phyloP scores from a whole-genome alignment of 2,329 filamentous ascomycete species.

The Colletotrichum gigasporum region DNA sequence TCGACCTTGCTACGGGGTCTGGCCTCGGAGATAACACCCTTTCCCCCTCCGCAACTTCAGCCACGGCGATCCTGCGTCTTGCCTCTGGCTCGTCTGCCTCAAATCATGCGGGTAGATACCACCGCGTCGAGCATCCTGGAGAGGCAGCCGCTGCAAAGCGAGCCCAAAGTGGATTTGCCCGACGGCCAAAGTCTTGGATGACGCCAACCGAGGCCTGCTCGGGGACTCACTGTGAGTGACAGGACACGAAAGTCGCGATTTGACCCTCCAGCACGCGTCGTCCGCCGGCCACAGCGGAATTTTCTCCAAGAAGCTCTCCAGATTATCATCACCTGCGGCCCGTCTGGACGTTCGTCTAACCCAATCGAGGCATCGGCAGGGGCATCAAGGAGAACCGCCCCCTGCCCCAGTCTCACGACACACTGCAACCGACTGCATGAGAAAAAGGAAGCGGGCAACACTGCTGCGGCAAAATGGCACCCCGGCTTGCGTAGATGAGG shows the following conservation, averaged over 20 bases:
- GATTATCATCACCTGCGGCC: background rate
- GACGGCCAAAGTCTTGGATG: conserved; percentile 13
- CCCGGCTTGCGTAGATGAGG: conserved; percentile 26
- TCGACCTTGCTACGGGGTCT: background rate
- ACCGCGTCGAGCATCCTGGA: background rate
- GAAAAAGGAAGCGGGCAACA: conserved; percentile 23
- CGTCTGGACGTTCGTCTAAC: conserved; percentile 3
- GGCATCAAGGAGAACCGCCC: conserved; percentile 9
- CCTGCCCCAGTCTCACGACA: conserved; percentile 21
- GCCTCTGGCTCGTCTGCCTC: background rate
- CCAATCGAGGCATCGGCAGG: conserved; percentile 6
- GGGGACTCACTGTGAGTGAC: background rate
- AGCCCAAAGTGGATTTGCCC: conserved; percentile 19
- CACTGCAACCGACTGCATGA: conserved; percentile 16
- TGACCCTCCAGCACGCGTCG: background rate
- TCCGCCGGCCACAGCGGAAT: background rate
- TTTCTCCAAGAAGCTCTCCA: background rate
- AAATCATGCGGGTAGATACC: background rate
- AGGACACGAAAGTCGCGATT: background rate
- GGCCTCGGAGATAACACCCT: background rate
- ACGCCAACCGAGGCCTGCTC: conserved; percentile 19
- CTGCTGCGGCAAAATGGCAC: conserved; percentile 22
- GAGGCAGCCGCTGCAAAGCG: conserved; percentile 7
- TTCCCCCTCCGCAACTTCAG: background rate
- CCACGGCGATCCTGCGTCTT: background rate